A percentile compares a stretch with the other conserved stretches of the same genome.
phyloP scores from a whole-genome alignment of 495 filamentous ascomycete species.

The Astrothelium subdiscretum region DNA sequence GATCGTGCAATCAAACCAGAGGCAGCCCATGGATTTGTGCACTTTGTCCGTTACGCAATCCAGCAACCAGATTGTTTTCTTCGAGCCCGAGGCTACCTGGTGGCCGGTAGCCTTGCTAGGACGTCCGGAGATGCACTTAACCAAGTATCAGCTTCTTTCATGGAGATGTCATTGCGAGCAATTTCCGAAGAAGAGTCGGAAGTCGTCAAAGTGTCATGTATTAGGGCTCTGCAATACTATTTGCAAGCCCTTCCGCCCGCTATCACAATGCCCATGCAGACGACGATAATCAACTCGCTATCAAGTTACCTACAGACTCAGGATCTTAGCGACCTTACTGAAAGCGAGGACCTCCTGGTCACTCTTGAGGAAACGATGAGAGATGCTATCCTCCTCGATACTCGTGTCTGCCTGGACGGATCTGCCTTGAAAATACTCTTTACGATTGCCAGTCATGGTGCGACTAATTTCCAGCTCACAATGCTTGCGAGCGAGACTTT shows the following conservation, averaged over 20 bases:
- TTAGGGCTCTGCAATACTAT: conserved; percentile 79
- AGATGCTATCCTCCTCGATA: conserved; percentile 67
- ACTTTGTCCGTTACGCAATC: conserved; percentile 69
- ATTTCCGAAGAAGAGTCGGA: conserved; percentile 66
- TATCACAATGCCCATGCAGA: conserved; percentile 51
- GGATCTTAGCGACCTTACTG: conserved; percentile 68
- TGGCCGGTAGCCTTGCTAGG: conserved; percentile 60
- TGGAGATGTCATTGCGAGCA: conserved; percentile 63
- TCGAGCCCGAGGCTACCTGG: conserved; percentile 71
- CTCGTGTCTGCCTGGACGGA: conserved; percentile 52
- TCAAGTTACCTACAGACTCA: conserved; percentile 64
- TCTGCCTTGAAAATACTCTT: conserved; percentile 72
- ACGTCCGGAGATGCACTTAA: conserved; percentile 42
- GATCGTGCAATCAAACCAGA: conserved; percentile 52
- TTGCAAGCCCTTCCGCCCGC: conserved; percentile 45
- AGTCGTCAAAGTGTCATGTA: conserved; percentile 81
- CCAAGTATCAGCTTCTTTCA: conserved; percentile 45
- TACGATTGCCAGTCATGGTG: conserved; percentile 73
- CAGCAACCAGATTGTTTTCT: conserved; percentile 57
- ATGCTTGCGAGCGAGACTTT: conserved; percentile 80
- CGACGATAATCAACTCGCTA: conserved; percentile 61
- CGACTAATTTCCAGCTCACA: conserved; percentile 74
- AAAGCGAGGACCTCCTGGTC: conserved; percentile 82
- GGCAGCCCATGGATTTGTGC: conserved; percentile 57
- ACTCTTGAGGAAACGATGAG: conserved; percentile 82